A percentile compares a stretch with the other conserved stretches of the same genome.
Evolutionary conservation across 306 rosid genomes (phyloP).

Genomic region (Vigna angularis): DNA sequence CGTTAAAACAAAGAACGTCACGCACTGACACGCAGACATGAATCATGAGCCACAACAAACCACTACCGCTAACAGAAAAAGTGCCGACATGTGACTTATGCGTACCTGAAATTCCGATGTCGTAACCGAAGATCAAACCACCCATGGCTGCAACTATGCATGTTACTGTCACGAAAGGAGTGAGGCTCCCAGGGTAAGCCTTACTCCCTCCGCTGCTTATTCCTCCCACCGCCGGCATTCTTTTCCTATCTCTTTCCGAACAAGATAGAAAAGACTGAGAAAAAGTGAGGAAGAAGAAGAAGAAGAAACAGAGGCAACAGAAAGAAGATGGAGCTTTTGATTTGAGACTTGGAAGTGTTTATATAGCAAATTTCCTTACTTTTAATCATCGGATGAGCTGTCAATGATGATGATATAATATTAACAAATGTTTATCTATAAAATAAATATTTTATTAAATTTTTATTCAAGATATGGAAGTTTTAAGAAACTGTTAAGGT

Average conservation of each 20-base stretch:
- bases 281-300: background rate
- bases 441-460: background rate
- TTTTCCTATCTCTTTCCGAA: background rate
- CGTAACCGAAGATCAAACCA: slow-evolving; percentile 94
- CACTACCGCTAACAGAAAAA: background rate
- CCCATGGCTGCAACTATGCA: slow-evolving; percentile 97
- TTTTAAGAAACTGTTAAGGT: background rate
- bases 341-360: slow-evolving; percentile 29
- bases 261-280: background rate
- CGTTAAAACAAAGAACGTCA: background rate
- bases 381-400: slow-evolving; percentile 44
- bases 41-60: background rate
- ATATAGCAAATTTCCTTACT: slow-evolving; percentile 30
- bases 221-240: slow-evolving; percentile 80
- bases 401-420: slow-evolving; percentile 23
- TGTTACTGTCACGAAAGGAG: slow-evolving; percentile 69
- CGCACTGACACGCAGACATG: background rate
- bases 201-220: slow-evolving; percentile 43
- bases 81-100: too few species aligned
- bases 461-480: background rate
- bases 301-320: background rate
- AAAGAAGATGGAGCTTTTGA: slow-evolving; percentile 35
- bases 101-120: slow-evolving; percentile 92
- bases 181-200: slow-evolving; percentile 81
- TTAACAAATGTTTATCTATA: background rate